A percentile compares a stretch with the other conserved stretches of the same genome.
Conservation (phyloP, 441 rosid genomes). For the Erysimum pusillum region DNA sequence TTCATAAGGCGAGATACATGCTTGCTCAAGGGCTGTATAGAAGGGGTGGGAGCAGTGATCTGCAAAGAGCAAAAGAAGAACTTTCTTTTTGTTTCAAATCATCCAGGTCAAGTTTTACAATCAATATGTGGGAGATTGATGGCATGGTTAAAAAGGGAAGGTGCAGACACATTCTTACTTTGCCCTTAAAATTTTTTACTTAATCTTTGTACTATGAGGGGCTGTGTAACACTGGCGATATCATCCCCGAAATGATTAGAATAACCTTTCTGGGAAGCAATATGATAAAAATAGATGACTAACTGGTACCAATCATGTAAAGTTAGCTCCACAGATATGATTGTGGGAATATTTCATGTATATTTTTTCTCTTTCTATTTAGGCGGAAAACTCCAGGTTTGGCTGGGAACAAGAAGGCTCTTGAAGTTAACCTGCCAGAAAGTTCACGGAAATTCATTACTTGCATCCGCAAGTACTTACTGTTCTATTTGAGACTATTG, state of each 20-base stretch:
- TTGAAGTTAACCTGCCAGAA: conserved; percentile 95
- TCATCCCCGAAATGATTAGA: conserved; percentile 19
- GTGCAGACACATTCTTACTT: conserved; percentile 52
- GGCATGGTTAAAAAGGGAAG: conserved; percentile 99
- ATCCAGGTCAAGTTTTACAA: conserved; percentile 93
- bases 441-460: conserved; percentile 98
- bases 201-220: conserved; percentile 1
- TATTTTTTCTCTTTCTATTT: conserved; percentile 42
- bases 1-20: conserved; percentile 98
- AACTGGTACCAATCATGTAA: conserved; percentile 19
- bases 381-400: conserved; percentile 91
- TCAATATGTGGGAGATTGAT: conserved; percentile 99
- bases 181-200: background rate
- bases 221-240: conserved; percentile 11
- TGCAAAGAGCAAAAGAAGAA: conserved; percentile 96
- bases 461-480: conserved; percentile 87
- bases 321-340: conserved; percentile 22
- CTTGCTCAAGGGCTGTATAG: conserved; percentile 91
- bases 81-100: conserved; percentile 98
- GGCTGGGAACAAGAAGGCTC: conserved; percentile 85
- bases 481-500: conserved; percentile 89
- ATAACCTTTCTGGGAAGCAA: conserved; percentile 29
- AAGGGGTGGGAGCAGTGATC: conserved; percentile 80
- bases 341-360: conserved; percentile 34
- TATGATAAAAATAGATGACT: conserved; percentile 25